Conservation (phyloP, 225 moss, liverwort and hornwort species). For the Neckera pumila region DNA sequence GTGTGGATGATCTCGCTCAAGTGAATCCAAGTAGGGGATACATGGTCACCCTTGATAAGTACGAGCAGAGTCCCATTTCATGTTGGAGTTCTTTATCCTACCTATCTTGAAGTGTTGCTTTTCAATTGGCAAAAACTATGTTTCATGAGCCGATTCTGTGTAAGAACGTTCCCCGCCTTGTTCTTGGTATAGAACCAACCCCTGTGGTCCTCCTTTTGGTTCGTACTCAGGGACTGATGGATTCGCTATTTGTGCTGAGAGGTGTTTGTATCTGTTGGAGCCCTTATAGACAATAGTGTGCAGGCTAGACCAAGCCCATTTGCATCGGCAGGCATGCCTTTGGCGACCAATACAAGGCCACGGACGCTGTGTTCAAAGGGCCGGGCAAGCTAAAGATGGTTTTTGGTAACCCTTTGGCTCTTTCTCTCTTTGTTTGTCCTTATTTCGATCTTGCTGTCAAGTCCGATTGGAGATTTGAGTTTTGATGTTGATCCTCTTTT, state of each 20-base stretch:
- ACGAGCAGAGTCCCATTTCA: neutral
- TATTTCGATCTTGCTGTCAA: neutral
- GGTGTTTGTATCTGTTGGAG: neutral
- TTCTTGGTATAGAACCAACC: conserved; percentile 27
- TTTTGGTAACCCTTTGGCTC: conserved; percentile 30
- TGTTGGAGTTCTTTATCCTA: neutral
- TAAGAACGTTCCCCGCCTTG: conserved; percentile 84
- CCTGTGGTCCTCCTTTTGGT: neutral
- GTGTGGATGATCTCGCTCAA: neutral
- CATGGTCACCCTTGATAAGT: neutral
- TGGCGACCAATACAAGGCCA: conserved; percentile 94
- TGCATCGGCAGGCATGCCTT: conserved; percentile 95
- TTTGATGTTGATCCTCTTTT: neutral
- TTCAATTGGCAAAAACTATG: conserved; percentile 48
- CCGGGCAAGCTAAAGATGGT: conserved; percentile 89
- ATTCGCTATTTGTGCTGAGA: neutral
- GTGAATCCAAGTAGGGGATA: neutral
- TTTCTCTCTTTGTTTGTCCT: neutral
- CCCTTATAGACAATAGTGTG: neutral
- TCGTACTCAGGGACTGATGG: neutral
- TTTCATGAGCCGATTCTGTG: conserved; percentile 96
- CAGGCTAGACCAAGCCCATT: conserved; percentile 84
- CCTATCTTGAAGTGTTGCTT: neutral
- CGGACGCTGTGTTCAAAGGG: conserved; percentile 75
- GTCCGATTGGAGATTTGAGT: neutral